Base-by-base conservation (phyloP, 192 early-diverging fungal genomes). In the Jimgerdemannia lactiflua region DNA sequence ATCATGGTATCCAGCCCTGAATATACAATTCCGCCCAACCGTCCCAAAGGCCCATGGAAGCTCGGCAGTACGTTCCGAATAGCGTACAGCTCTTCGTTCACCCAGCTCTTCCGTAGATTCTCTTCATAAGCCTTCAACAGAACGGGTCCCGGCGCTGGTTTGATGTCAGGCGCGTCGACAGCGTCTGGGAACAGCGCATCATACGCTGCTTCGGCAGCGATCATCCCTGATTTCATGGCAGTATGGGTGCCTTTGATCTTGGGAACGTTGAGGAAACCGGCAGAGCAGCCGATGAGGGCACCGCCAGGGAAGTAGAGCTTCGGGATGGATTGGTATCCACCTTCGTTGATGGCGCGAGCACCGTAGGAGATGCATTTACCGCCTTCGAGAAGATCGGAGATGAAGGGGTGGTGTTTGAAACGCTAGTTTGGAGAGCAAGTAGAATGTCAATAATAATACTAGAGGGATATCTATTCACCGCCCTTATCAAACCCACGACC, bases 221-320 rank as follows among this genome's bases (percentile, higher is more conserved):
- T 80, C 85, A 99, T 98, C 43, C 97, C 97, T 29, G 94, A 96
- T 84, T 96, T 96, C 96, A 99, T 98, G 65, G 98, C 95, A n/a
- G 94, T 99, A 85, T 99, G 98, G 1, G 97, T 99, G 54, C 98
- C 98, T 85, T 99, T 99, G 79, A 99, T 98, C 85, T 99, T 99
- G 71, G 96, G 94, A 71, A 99, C 89, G 79, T 99, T 99, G 74
- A 99, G 74, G 83, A 98, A 97, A 3, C 98, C 97, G 65, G 98
- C 98, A 3, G 97, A 92, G 79, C 94, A 95, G 43, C 98, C 98
- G 73, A 99, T 94, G 64, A 99, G 85, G 44, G 97, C 95, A 39
- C 95, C 97, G 70, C 98, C 98, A 20, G 96, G 95, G 86, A 98
- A 96, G 65, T 88, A 86, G 42, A 98, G 83, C 86, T 97, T 96